A percentile compares a stretch with the other conserved stretches of the same genome.
phyloP scores from a whole-genome alignment of 1,139 yeast genomes.

The Candida glucosophila region DNA sequence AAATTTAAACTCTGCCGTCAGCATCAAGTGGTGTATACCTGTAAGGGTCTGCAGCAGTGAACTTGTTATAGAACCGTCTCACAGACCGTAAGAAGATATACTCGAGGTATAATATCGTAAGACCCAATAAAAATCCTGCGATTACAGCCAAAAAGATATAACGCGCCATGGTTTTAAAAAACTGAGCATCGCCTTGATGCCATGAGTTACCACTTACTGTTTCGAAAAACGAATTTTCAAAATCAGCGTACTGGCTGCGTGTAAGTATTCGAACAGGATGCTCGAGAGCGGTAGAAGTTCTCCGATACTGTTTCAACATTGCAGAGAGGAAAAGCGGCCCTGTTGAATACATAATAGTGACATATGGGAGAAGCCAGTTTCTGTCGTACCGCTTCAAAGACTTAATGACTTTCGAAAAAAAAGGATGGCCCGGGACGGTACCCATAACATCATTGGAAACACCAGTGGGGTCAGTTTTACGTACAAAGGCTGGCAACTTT shows the following conservation, averaged over 20 bases:
- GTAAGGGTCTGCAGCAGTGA: too few relatives aligned
- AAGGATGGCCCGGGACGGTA: constrained; percentile 77
- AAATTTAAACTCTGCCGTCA: too few relatives aligned
- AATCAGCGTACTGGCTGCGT: constrained; percentile 63
- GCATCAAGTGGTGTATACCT: too few relatives aligned
- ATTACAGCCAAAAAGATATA: constrained; percentile 65
- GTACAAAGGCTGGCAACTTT: constrained; percentile 74
- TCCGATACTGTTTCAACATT: constrained; percentile 78
- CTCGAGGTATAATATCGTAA: constrained; percentile 50
- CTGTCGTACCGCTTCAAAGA: constrained; percentile 54
- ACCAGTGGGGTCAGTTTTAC: constrained; percentile 87
- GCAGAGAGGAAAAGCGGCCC: constrained; percentile 86
- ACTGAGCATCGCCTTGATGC: constrained; percentile 80
- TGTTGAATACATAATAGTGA: constrained; percentile 89
- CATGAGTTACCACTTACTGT: constrained; percentile 79
- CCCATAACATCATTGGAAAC: constrained; percentile 94
- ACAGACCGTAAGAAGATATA: too few relatives aligned
- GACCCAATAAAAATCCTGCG: constrained; percentile 56
- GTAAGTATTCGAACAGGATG: constrained; percentile 59
- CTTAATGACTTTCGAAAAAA: constrained; percentile 64
- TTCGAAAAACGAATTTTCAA: constrained; percentile 53
- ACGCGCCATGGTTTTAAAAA: constrained; percentile 59
- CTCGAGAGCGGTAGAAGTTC: constrained; percentile 64
- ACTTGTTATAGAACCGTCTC: too few relatives aligned
- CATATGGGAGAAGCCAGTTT: constrained; percentile 77